phyloP scores from a whole-genome alignment of 345 rosid genomes.

The Pugionium cornutum region DNA sequence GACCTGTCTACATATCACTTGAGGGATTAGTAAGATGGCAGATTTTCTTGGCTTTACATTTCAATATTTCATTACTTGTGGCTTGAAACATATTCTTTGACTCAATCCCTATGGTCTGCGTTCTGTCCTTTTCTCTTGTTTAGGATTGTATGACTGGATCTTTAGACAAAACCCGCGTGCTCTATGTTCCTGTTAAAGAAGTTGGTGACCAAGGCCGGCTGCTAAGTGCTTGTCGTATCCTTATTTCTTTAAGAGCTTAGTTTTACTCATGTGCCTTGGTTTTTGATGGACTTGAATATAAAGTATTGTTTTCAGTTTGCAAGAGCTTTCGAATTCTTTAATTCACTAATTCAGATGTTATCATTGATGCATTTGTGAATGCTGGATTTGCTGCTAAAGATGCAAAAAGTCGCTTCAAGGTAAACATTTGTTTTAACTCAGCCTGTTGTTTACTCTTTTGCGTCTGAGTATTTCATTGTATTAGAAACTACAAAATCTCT shows the following conservation, averaged over 20 bases:
- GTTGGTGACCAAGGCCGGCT: conserved; percentile 65
- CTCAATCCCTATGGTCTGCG: conserved; percentile 1
- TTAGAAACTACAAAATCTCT: not conserved
- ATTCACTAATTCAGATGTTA: conserved; percentile 58
- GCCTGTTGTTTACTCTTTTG: not conserved
- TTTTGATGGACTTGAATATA: not conserved
- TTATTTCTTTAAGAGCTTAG: conserved; percentile 9
- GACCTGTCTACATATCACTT: conserved; percentile 63
- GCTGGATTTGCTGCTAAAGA: conserved; percentile 86
- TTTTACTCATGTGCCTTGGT: conserved; percentile 9
- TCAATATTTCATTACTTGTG: conserved; percentile 3
- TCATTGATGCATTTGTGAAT: conserved; percentile 66
- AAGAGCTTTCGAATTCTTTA: conserved; percentile 39
- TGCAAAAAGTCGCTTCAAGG: conserved; percentile 68
- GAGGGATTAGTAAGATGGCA: conserved; percentile 71
- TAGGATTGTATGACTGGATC: conserved; percentile 80
- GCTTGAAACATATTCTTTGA: conserved; percentile 12
- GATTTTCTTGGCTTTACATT: conserved; percentile 9
- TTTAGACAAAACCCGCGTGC: conserved; percentile 63
- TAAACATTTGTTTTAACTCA: conserved; percentile 22
- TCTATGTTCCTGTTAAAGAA: conserved; percentile 79
- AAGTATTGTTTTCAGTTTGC: not conserved
- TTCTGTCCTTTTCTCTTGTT: conserved; percentile 3
- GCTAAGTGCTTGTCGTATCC: conserved; percentile 78
- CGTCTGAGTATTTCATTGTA: not conserved